These are phyloP conservation scores for Penicillium nordicum DNA, from an alignment of 2,329 filamentous ascomycete genomes.

Conservation along the genomic window DNA sequence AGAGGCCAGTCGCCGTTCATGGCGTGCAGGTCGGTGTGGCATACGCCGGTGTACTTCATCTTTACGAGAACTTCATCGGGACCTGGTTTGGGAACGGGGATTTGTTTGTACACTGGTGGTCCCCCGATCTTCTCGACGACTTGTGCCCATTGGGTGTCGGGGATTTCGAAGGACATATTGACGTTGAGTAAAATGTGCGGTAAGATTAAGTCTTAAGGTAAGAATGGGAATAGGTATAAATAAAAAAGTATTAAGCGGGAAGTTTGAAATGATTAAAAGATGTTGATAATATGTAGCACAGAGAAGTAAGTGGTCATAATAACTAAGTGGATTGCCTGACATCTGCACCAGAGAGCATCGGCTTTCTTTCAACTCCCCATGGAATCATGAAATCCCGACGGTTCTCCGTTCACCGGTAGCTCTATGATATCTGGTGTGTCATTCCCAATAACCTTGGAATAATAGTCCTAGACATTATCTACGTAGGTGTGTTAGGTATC, in stretches of 20 bases:
- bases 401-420: neutral
- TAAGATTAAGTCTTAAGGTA: neutral
- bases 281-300: neutral
- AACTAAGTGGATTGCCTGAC: neutral
- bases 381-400: neutral
- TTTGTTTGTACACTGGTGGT: conserved; percentile 55
- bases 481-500: neutral
- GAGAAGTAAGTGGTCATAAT: neutral
- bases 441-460: neutral
- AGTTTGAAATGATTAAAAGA: neutral
- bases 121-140: conserved; percentile 79
- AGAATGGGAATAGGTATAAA: neutral
- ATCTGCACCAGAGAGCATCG: neutral
- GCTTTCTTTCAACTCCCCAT: neutral
- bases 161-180: conserved; percentile 50
- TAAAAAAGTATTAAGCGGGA: neutral
- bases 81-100: conserved; percentile 75
- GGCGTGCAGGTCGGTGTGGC: conserved; percentile 81
- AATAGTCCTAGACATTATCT: neutral
- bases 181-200: neutral
- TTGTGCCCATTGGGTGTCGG: conserved; percentile 84
- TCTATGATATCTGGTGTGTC: neutral
- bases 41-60: conserved; percentile 85
- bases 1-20: conserved; percentile 90
- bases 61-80: conserved; percentile 90